A percentile compares a stretch with the other conserved stretches of the same genome.
Evolutionary conservation across 352 stramenopile genomes (phyloP).

Genomic region (Phytophthora meadii): DNA sequence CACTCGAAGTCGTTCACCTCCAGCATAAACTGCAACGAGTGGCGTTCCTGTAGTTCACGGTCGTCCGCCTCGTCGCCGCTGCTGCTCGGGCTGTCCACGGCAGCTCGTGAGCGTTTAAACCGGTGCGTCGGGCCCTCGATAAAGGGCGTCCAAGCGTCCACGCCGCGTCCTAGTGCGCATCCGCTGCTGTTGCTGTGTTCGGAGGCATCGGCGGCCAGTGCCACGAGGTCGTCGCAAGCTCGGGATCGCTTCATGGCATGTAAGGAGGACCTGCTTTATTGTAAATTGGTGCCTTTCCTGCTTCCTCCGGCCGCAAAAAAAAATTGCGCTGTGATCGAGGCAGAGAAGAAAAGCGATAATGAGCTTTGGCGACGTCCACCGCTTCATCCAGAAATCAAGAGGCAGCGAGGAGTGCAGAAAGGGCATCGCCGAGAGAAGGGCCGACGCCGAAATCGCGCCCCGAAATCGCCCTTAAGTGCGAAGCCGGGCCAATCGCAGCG

Average conservation of each 20-base stretch:
- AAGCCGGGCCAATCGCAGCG: slow-evolving; percentile 8
- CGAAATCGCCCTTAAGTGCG: background rate
- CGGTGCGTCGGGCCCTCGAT: slow-evolving; percentile 21
- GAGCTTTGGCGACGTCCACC: slow-evolving; percentile 25
- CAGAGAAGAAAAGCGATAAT: slow-evolving; percentile 40
- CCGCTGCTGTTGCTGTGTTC: slow-evolving; percentile 9
- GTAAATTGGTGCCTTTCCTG: slow-evolving; percentile 1
- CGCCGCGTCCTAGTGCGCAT: background rate
- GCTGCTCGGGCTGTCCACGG: slow-evolving; percentile 12
- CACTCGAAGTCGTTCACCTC: slow-evolving; percentile 28
- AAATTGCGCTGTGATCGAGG: slow-evolving; percentile 16
- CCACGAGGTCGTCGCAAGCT: slow-evolving; percentile 72
- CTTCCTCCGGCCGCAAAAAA: too few species aligned
- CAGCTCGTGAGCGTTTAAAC: slow-evolving; percentile 38
- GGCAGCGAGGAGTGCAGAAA: slow-evolving; percentile 13
- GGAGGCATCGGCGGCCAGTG: slow-evolving; percentile 44
- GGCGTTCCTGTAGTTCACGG: slow-evolving; percentile 13
- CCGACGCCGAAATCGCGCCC: too few species aligned
- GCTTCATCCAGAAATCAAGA: slow-evolving; percentile 27
- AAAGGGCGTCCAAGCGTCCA: slow-evolving; percentile 20
- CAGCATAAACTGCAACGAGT: slow-evolving; percentile 33
- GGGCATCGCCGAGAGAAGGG: slow-evolving; percentile 7
- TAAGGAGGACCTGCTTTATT: slow-evolving; percentile 4
- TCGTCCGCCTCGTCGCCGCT: slow-evolving; percentile 25
- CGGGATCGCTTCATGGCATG: slow-evolving; percentile 70